Percentiles rank a stretch among this genome's conserved stretches.
These are phyloP conservation scores for Aureobasidium sp. DNA, from an alignment of 2,329 filamentous ascomycete species.

Conservation along the genomic window DNA sequence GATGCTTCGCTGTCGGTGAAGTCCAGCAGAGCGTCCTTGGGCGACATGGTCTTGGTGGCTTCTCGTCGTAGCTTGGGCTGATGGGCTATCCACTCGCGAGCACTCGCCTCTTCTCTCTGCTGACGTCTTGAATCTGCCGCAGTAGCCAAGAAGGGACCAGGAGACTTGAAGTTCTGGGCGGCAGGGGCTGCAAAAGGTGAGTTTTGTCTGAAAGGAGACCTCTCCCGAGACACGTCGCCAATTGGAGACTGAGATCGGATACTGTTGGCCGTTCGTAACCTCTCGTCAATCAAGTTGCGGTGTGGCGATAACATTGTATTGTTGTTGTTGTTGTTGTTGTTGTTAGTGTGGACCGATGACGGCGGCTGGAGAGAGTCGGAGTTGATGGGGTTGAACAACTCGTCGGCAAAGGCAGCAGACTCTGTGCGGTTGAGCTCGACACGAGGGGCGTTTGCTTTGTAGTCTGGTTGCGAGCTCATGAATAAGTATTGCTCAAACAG, in stretches of 20 bases:
- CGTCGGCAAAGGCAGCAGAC: slow-evolving; percentile 77
- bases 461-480: slow-evolving; percentile 11
- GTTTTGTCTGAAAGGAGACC: slow-evolving; percentile 73
- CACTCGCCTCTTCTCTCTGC: slow-evolving; percentile 54
- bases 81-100: slow-evolving; percentile 31
- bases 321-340: slow-evolving; percentile 51
- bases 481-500: slow-evolving; percentile 33
- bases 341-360: slow-evolving; percentile 49
- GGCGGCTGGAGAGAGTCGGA: slow-evolving; percentile 46
- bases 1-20: slow-evolving; percentile 62
- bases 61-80: slow-evolving; percentile 29
- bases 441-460: slow-evolving; percentile 42
- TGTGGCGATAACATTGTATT: slow-evolving; percentile 44
- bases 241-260: slow-evolving; percentile 54
- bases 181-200: slow-evolving; percentile 44
- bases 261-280: slow-evolving; percentile 71
- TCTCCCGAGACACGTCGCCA: slow-evolving; percentile 51
- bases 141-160: slow-evolving; percentile 42
- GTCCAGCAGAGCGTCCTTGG: slow-evolving; percentile 83
- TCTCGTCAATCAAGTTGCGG: slow-evolving; percentile 61
- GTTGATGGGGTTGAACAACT: slow-evolving; percentile 70
- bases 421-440: slow-evolving; percentile 66
- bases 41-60: slow-evolving; percentile 76
- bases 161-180: slow-evolving; percentile 32
- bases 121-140: slow-evolving; percentile 56